Conservation (phyloP, 2,329 filamentous ascomycete genomes). For the Didymella glomerata region DNA sequence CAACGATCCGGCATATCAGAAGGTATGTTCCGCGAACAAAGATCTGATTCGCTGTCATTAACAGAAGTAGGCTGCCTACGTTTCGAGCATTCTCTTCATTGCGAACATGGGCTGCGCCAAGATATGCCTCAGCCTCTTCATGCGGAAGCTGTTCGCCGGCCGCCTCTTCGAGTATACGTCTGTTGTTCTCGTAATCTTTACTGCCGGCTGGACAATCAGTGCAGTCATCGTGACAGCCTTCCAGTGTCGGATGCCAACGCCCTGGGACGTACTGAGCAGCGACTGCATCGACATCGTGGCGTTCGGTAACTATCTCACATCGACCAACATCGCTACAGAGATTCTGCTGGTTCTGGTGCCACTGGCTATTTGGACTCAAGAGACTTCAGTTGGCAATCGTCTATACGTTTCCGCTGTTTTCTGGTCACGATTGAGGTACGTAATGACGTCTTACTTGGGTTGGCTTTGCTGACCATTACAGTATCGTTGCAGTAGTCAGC, state of each 20-base stretch:
- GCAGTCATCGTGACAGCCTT: slow-evolving; percentile 39
- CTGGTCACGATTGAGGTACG: slow-evolving; percentile 35
- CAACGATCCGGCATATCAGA: slow-evolving; percentile 30
- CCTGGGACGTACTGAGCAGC: slow-evolving; percentile 28
- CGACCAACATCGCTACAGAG: slow-evolving; percentile 41
- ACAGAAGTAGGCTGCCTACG: slow-evolving; percentile 37
- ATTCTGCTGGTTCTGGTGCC: slow-evolving; percentile 39
- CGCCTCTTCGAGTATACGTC: slow-evolving; percentile 27
- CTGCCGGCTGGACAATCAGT: slow-evolving; percentile 36
- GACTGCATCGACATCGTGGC: slow-evolving; percentile 33
- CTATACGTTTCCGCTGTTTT: slow-evolving; percentile 38
- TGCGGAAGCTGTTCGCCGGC: slow-evolving; percentile 35
- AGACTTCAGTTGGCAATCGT: slow-evolving; percentile 33
- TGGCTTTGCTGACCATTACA: slow-evolving; percentile 13
- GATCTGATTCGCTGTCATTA: neutral
- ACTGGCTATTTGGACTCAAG: slow-evolving; percentile 40
- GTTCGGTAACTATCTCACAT: slow-evolving; percentile 42
- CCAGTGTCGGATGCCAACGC: slow-evolving; percentile 33
- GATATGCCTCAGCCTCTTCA: slow-evolving; percentile 37
- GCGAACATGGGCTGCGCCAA: slow-evolving; percentile 43
- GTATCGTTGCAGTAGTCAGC: slow-evolving; percentile 35
- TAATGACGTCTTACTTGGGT: neutral
- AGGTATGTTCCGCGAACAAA: slow-evolving; percentile 21
- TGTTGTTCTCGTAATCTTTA: slow-evolving; percentile 30
- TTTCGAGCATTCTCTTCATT: slow-evolving; percentile 37